Evolutionary conservation across 2,329 filamentous ascomycete genomes (phyloP).

Genomic region (Coniochaeta ligniaria): DNA sequence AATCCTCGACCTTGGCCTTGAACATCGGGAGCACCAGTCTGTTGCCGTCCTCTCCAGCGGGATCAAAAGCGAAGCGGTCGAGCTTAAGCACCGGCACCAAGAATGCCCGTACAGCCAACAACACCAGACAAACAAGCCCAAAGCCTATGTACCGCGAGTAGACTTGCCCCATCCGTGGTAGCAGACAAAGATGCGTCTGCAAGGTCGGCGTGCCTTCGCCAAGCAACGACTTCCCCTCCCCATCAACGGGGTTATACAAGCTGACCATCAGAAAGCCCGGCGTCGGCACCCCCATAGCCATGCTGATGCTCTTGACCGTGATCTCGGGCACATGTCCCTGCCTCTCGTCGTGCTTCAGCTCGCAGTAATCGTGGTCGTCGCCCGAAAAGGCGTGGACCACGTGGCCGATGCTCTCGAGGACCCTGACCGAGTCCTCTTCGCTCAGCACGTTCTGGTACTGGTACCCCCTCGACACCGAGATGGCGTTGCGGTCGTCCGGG

Average conservation of each 20-base stretch:
- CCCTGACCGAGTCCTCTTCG: constrained; percentile 63
- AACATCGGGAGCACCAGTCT: constrained; percentile 35
- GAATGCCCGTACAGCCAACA: constrained; percentile 46
- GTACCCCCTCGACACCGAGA: constrained; percentile 72
- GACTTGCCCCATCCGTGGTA: constrained; percentile 80
- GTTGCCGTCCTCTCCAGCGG: constrained; percentile 14
- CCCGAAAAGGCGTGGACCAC: constrained; percentile 85
- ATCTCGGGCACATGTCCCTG: constrained; percentile 68
- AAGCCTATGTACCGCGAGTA: constrained; percentile 73
- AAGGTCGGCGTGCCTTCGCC: constrained; percentile 53
- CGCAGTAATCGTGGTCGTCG: constrained; percentile 97
- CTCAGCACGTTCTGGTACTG: constrained; percentile 95
- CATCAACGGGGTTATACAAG: constrained; percentile 84
- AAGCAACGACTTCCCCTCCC: constrained; percentile 39
- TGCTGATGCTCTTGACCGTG: constrained; percentile 90
- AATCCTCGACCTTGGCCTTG: constrained; percentile 47
- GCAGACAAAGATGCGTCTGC: constrained; percentile 82
- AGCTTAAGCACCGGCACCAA: constrained; percentile 49
- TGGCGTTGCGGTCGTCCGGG: constrained; percentile 68
- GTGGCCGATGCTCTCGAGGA: constrained; percentile 74
- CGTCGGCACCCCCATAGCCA: constrained; percentile 89
- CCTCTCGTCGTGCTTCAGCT: constrained; percentile 68
- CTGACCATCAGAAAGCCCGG: constrained; percentile 86
- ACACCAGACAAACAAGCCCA: constrained; percentile 41
- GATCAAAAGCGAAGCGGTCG: constrained; percentile 44